Conservation (phyloP, 768 basidiomycete genomes). For the Mycena rebaudengoi region DNA sequence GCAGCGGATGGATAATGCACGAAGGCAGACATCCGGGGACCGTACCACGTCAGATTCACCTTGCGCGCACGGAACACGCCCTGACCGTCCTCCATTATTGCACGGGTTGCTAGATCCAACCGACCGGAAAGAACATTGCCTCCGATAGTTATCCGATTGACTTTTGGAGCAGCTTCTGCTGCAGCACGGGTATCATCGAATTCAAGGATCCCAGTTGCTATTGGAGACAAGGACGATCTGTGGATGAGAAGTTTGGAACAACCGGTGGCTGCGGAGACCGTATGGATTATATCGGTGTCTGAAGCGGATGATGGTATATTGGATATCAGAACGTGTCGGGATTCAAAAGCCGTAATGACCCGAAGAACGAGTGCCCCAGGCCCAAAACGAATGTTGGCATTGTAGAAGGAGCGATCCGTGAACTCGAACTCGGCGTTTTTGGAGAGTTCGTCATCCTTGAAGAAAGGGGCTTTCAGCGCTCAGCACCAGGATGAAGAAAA, state of each 20-base stretch:
- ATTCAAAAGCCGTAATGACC: constrained; percentile 50
- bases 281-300: neutral
- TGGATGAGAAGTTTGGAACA: constrained; percentile 1
- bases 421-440: neutral
- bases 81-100: constrained; percentile 1
- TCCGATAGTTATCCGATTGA: neutral
- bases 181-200: constrained; percentile 4
- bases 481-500: too few species aligned
- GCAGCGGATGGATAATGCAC: neutral
- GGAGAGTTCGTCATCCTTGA: neutral
- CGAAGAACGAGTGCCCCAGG: constrained; percentile 37
- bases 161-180: neutral
- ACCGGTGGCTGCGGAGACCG: neutral
- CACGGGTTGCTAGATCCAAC: neutral
- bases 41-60: constrained; percentile 20
- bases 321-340: constrained; percentile 45
- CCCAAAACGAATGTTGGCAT: constrained; percentile 44
- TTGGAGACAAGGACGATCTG: neutral
- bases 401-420: constrained; percentile 34
- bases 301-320: constrained; percentile 44
- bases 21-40: constrained; percentile 12
- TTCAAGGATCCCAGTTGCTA: neutral
- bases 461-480: too few species aligned
- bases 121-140: neutral
- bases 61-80: constrained; percentile 9